phyloP scores from a whole-genome alignment of 2,329 filamentous ascomycete species.

The Byssochlamys sp. region DNA sequence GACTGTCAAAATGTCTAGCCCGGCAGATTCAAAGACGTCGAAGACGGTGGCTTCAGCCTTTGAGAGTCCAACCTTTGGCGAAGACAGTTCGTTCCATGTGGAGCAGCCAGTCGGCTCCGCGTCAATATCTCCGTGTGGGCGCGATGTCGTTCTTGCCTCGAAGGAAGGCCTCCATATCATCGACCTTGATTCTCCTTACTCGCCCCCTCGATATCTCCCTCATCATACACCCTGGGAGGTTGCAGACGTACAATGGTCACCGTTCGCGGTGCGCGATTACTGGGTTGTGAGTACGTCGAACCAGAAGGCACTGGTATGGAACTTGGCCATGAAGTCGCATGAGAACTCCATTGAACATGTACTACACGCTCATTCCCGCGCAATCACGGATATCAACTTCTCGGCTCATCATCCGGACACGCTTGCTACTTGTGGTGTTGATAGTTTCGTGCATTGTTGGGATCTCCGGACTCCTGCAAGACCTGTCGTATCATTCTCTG shows the following conservation, averaged over 20 bases:
- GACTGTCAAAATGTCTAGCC: constrained; percentile 21
- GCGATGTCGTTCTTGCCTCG: constrained; percentile 83
- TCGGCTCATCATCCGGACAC: constrained; percentile 84
- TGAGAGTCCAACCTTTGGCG: constrained; percentile 79
- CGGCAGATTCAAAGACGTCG: constrained; percentile 28
- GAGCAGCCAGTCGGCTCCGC: constrained; percentile 74
- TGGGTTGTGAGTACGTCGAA: constrained; percentile 94
- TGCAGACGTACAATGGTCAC: constrained; percentile 93
- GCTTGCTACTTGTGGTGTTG: constrained; percentile 80
- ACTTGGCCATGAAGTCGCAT: constrained; percentile 60
- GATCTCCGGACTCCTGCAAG: constrained; percentile 66
- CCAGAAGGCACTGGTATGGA: constrained; percentile 89
- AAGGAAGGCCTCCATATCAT: constrained; percentile 84
- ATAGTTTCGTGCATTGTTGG: constrained; percentile 89
- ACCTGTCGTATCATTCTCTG: constrained; percentile 71
- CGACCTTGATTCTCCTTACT: constrained; percentile 81
- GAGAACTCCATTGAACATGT: constrained; percentile 82
- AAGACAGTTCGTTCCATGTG: constrained; percentile 74
- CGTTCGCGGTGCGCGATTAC: constrained; percentile 77
- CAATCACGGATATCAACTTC: constrained; percentile 94
- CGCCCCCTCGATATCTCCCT: constrained; percentile 71
- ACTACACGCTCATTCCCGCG: constrained; percentile 72
- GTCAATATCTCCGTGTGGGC: constrained; percentile 81
- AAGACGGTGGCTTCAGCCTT: constrained; percentile 49
- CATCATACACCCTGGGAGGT: constrained; percentile 90